Evolutionary conservation across 345 rosid genomes (phyloP).

Genomic region (Sonneratia caseolaris): DNA sequence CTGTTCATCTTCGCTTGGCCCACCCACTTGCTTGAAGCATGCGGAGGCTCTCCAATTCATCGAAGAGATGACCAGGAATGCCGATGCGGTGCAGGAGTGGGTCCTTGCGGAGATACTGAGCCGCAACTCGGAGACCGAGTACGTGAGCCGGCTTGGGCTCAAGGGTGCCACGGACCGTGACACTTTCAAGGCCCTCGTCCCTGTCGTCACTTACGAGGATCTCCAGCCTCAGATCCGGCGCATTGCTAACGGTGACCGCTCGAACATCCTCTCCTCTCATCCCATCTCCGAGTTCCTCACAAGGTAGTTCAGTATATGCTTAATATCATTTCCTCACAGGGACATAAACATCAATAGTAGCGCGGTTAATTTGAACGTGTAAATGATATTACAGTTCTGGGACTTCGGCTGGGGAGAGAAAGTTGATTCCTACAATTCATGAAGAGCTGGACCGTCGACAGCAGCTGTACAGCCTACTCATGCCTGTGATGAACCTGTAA

Average conservation of each 20-base stretch:
- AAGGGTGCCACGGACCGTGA: constrained; percentile 52
- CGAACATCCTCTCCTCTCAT: constrained; percentile 63
- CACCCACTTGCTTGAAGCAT: constrained; percentile 58
- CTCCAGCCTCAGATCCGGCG: constrained; percentile 78
- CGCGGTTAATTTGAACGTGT: neutral
- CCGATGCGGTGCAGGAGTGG: constrained; percentile 47
- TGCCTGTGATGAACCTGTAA: constrained; percentile 91
- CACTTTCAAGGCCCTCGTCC: constrained; percentile 51
- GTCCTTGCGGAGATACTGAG: constrained; percentile 53
- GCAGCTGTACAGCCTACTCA: constrained; percentile 65
- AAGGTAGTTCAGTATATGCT: constrained; percentile 23
- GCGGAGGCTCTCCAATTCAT: constrained; percentile 63
- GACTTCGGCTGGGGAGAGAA: constrained; percentile 94
- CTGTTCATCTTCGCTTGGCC: constrained; percentile 45
- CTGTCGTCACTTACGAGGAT: constrained; percentile 67
- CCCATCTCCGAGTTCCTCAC: constrained; percentile 95
- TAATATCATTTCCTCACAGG: neutral
- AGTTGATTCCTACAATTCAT: constrained; percentile 78
- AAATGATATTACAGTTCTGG: constrained; percentile 54
- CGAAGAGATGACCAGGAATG: constrained; percentile 64
- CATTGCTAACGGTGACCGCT: constrained; percentile 78
- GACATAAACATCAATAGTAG: neutral
- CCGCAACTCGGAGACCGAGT: constrained; percentile 56
- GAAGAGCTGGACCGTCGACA: constrained; percentile 79
- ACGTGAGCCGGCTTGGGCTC: constrained; percentile 47